phyloP scores from a whole-genome alignment of 345 rosid species.

The Lepidium sativum region DNA sequence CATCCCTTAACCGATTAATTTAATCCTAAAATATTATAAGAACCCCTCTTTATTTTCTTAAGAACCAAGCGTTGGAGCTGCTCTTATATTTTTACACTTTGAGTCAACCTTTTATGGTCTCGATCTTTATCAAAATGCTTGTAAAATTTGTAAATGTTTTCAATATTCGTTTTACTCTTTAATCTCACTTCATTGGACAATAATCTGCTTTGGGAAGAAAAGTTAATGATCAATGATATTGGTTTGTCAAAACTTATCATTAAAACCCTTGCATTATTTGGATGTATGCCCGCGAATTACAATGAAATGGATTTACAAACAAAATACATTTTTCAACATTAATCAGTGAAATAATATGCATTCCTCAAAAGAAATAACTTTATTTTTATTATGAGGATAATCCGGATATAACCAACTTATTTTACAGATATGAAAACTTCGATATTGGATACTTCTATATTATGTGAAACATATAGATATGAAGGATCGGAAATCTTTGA shows the following conservation, averaged over 20 bases:
- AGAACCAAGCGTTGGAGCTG: too few species aligned
- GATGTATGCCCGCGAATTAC: neutral
- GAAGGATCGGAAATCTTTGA: too few species aligned
- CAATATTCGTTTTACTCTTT: neutral
- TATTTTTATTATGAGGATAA: too few species aligned
- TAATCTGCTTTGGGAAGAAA: neutral
- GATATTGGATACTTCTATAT: too few species aligned
- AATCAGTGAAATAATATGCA: neutral
- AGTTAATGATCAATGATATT: neutral
- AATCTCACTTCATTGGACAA: neutral
- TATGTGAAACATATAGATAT: too few species aligned
- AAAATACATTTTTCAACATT: neutral
- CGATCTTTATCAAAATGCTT: neutral
- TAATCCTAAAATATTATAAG: too few species aligned
- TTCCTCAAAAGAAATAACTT: neutral
- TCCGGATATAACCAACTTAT: too few species aligned
- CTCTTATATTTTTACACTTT: neutral
- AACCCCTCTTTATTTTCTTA: too few species aligned
- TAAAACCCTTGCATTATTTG: neutral
- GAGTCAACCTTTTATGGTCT: slow-evolving; percentile 8
- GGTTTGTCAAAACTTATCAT: neutral
- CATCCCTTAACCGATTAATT: too few species aligned
- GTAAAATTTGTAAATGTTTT: neutral
- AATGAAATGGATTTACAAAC: neutral
- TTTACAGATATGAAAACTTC: too few species aligned